These are phyloP conservation scores for Cylindrotheca closterium DNA, from an alignment of 108 stramenopile species.

Conservation along the genomic window DNA sequence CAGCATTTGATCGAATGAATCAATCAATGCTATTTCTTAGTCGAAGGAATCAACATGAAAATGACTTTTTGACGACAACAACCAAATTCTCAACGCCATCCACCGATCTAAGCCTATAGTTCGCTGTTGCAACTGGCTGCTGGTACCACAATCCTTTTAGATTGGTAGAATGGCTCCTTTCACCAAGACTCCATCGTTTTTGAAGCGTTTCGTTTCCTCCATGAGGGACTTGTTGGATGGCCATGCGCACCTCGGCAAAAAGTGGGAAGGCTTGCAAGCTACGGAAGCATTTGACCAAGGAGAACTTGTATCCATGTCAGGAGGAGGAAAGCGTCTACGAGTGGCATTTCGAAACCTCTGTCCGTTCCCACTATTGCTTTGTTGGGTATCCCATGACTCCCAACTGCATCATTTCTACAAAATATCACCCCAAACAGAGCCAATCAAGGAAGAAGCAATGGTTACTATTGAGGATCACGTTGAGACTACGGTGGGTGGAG, in stretches of 20 bases:
- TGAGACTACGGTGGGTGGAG: slow-evolving; percentile 59
- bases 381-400: slow-evolving; percentile 43
- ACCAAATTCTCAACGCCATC: too few species aligned
- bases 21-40: too few species aligned
- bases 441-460: not conserved
- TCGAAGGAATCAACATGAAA: too few species aligned
- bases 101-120: too few species aligned
- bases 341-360: slow-evolving; percentile 42
- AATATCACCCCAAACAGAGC: slow-evolving; percentile 12
- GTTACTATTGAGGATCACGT: slow-evolving; percentile 48
- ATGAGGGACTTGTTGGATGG: not conserved
- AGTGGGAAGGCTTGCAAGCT: slow-evolving; percentile 26
- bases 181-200: not conserved
- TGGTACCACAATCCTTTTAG: too few species aligned
- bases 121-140: too few species aligned
- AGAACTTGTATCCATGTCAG: slow-evolving; percentile 4
- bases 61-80: too few species aligned
- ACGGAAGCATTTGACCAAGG: slow-evolving; percentile 20
- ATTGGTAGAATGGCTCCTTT: not conserved
- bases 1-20: too few species aligned
- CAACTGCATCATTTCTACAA: slow-evolving; percentile 42
- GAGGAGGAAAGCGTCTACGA: slow-evolving; percentile 6
- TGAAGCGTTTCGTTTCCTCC: not conserved
- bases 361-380: slow-evolving; percentile 32
- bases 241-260: slow-evolving; percentile 8